These are phyloP conservation scores for Cichorium intybus DNA, from an alignment of 140 eudicot species.

Conservation along the genomic window DNA sequence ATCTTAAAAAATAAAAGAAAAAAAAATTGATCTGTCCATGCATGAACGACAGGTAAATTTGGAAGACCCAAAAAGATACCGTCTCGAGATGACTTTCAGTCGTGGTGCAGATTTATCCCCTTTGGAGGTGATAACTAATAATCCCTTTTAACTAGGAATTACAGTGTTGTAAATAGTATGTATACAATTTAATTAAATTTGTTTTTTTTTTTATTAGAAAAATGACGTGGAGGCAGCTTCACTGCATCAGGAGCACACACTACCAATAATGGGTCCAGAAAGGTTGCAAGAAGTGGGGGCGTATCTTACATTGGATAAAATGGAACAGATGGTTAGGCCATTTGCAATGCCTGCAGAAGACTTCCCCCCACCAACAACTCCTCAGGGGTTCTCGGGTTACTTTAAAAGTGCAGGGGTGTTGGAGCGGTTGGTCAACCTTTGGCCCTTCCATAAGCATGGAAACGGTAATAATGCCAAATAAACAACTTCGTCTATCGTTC, in stretches of 20 bases:
- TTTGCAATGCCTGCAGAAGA: conserved; percentile 99
- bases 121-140: conserved; percentile 51
- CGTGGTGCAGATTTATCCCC: conserved; percentile 99
- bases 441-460: conserved; percentile 90
- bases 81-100: conserved; percentile 93
- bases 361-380: conserved; percentile 87
- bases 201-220: conserved; percentile 39
- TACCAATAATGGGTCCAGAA: conserved; percentile 98
- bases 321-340: conserved; percentile 84
- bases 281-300: conserved; percentile 92
- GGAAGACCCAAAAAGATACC: conserved; percentile 87
- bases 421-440: conserved; percentile 84
- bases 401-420: conserved; percentile 91
- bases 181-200: neutral
- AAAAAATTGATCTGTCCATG: neutral
- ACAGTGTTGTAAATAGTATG: neutral
- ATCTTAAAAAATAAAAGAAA: neutral
- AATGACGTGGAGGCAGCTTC: conserved; percentile 57
- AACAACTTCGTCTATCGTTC: neutral
- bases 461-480: conserved; percentile 48
- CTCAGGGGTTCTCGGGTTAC: conserved; percentile 93
- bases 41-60: conserved; percentile 55
- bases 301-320: conserved; percentile 69
- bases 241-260: conserved; percentile 90
- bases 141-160: conserved; percentile 1